Base-by-base conservation (phyloP, 768 basidiomycete species). In the Cystobasidium onofrii region DNA sequence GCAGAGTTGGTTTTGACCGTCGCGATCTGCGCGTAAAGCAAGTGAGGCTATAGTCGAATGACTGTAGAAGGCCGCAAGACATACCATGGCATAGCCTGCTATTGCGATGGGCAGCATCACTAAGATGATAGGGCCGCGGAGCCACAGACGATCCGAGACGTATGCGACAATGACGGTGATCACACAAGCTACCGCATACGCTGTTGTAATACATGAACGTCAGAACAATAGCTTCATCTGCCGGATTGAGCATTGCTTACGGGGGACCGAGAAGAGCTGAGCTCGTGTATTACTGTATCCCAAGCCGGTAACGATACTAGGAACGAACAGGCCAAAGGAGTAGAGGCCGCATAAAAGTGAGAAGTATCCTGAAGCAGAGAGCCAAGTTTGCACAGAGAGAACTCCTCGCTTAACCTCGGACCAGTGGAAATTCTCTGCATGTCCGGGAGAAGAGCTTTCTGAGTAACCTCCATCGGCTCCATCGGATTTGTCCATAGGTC, bases 321-420 rank as follows among this genome's bases (percentile, higher is more conserved):
- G 65, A 12, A 50, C 46, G 65, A 67, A 67, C 4, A 67, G 50
- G 7, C 65, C 65, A 52, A 67, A 67, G 25, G 44, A 50, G 23
- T 67, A 67, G 25, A 67, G 44, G 13, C 65, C 65, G 65, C 41
- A 50, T 9, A 67, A 23, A n/a, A 67, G 41, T 17, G 41, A 67
- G 44, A 67, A 67, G 50, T 67, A 67, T 6, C 41, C 65, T 6
- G 65, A 67, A n/a, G 65, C 65, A 33, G 65, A 67, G 44, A 67
- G 65, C 65, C 65, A 67, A 1, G 65, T 67, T 46, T 67, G 65
- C 15, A 67, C 65, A 31, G 65, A 67, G 36, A 46, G 18, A 36
- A 67, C 39, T 29, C 65, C 65, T 27, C 65, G 65, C 31, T 29
- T 46, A 29, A 67, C 44, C 54, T 67, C 65, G 1, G 65, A 67